Evolutionary conservation across 371 early-diverging fungal genomes (phyloP).

Genomic region (Saksenaea vasiformis): DNA sequence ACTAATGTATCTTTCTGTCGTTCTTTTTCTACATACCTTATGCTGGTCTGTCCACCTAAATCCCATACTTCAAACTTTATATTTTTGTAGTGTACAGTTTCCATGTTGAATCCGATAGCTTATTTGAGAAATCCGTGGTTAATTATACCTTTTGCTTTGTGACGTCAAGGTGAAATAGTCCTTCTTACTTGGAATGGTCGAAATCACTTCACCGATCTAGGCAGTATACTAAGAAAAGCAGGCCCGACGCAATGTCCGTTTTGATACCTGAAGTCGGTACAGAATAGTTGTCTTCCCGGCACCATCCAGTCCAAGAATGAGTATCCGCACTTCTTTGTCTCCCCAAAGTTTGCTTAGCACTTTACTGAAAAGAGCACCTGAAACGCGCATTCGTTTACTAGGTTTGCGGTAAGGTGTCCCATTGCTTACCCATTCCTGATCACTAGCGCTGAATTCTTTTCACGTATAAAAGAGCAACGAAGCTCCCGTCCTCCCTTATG

Average conservation of each 20-base stretch:
- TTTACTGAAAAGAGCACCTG: slow-evolving; percentile 51
- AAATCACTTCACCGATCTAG: slow-evolving; percentile 96
- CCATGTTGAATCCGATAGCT: slow-evolving; percentile 93
- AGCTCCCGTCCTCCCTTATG: no score
- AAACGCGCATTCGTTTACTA: not conserved
- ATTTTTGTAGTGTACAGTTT: slow-evolving; percentile 97
- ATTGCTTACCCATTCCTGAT: no score
- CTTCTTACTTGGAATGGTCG: slow-evolving; percentile 97
- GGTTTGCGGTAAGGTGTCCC: no score
- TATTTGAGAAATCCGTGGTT: not conserved
- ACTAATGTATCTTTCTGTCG: not conserved
- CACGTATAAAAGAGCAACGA: no score
- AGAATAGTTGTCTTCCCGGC: slow-evolving; percentile 94
- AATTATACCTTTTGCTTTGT: slow-evolving; percentile 3
- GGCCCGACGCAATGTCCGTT: not conserved
- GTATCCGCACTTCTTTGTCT: slow-evolving; percentile 86
- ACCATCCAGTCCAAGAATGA: slow-evolving; percentile 94
- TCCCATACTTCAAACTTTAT: slow-evolving; percentile 98
- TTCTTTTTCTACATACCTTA: slow-evolving; percentile 56
- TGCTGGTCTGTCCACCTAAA: slow-evolving; percentile 97
- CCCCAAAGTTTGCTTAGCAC: slow-evolving; percentile 51
- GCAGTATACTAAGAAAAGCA: slow-evolving; percentile 27
- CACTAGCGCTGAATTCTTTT: no score
- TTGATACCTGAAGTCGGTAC: slow-evolving; percentile 61
- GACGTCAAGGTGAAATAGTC: not conserved